Conservation (phyloP, 1,139 yeast species). For the Groenewaldozyma sp. region DNA sequence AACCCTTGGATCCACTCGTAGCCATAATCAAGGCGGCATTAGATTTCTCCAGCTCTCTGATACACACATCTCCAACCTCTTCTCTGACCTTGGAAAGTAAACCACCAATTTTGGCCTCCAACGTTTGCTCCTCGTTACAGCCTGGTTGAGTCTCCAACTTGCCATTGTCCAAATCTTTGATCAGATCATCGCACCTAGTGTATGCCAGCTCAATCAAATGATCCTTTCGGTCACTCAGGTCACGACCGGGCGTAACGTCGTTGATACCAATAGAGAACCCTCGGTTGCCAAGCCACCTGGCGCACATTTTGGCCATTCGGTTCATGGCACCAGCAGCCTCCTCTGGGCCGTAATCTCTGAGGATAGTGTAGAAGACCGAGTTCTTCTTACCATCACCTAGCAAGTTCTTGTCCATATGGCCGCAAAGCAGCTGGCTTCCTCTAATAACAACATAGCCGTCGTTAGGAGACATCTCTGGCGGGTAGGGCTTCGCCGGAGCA, state of each 20-base stretch:
- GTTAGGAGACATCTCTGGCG: slow-evolving; percentile 94
- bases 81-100: slow-evolving; percentile 93
- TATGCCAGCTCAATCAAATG: slow-evolving; percentile 87
- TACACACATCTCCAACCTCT: slow-evolving; percentile 98
- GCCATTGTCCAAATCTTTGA: slow-evolving; percentile 70
- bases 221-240: slow-evolving; percentile 72
- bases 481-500: slow-evolving; percentile 59
- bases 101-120: slow-evolving; percentile 97
- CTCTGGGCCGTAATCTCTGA: slow-evolving; percentile 90
- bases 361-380: slow-evolving; percentile 88
- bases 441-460: slow-evolving; percentile 90
- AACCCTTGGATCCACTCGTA: slow-evolving; percentile 98
- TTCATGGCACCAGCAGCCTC: slow-evolving; percentile 97
- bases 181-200: slow-evolving; percentile 83
- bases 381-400: slow-evolving; percentile 98
- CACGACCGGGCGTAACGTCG: slow-evolving; percentile 90
- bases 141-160: slow-evolving; percentile 98
- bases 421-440: slow-evolving; percentile 81
- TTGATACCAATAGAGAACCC: slow-evolving; percentile 97
- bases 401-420: slow-evolving; percentile 94
- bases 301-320: slow-evolving; percentile 96
- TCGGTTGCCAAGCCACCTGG: slow-evolving; percentile 84
- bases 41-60: slow-evolving; percentile 75
- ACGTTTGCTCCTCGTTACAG: slow-evolving; percentile 95
- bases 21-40: slow-evolving; percentile 99